A percentile compares a stretch with the other conserved stretches of the same genome.
Evolutionary conservation across 148 eudicot genomes (phyloP).

Genomic region (Tetragonia tetragonoides): DNA sequence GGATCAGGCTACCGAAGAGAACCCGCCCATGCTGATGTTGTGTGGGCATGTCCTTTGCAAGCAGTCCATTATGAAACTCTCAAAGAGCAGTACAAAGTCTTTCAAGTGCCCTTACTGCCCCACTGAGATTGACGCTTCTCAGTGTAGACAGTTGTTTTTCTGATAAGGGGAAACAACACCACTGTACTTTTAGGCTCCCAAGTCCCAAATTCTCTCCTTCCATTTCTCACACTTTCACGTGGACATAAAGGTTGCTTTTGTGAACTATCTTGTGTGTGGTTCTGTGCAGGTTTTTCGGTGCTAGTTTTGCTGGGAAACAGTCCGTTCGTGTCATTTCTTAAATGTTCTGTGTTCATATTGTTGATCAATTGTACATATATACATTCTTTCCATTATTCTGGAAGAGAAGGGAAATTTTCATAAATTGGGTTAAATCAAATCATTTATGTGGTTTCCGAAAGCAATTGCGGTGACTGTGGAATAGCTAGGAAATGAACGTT

Average conservation of each 20-base stretch:
- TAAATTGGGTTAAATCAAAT: too few relatives aligned
- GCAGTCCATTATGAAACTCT: conserved; percentile 77
- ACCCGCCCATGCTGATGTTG: conserved; percentile 84
- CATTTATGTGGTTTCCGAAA: too few relatives aligned
- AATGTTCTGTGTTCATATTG: conserved; percentile 4
- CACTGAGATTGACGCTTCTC: conserved; percentile 55
- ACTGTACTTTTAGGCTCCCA: conserved; percentile 1
- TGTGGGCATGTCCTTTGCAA: conserved; percentile 90
- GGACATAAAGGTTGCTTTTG: background rate
- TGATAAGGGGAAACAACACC: conserved; percentile 26
- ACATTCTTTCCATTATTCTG: conserved; percentile 14
- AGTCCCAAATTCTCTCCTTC: background rate
- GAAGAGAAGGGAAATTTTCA: too few relatives aligned
- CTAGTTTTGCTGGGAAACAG: background rate
- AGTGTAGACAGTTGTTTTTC: conserved; percentile 65
- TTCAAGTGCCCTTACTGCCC: conserved; percentile 97
- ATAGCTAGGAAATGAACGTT: too few relatives aligned
- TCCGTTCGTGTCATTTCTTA: background rate
- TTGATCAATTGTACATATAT: conserved; percentile 9
- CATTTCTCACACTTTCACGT: background rate
- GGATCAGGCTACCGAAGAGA: conserved; percentile 83
- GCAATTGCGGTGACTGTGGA: too few relatives aligned
- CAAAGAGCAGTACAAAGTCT: conserved; percentile 68
- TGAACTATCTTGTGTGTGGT: conserved; percentile 5
- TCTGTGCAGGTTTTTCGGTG: conserved; percentile 7